Evolutionary conservation across 345 rosid species (phyloP), one percentile per base, ranked within the genome.

Genomic region (Iberis pinnata): DNA sequence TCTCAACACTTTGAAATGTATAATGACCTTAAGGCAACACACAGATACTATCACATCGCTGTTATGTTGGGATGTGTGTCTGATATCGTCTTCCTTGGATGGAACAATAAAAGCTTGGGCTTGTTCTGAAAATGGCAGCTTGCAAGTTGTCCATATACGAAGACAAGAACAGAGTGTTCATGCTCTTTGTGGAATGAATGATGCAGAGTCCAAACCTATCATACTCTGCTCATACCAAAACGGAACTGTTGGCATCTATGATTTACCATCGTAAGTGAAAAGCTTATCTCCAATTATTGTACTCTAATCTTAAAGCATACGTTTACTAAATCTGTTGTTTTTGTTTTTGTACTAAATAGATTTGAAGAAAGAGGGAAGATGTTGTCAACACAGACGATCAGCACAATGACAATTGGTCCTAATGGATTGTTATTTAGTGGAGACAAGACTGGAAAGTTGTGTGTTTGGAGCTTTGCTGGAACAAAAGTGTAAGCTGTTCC

Each of bases 41-140:
- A 52, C 47, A 1, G 71, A 74, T 33, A 74, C 64, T 18, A 75
- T 82, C 37, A 82, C 60, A 42, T 85, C 87, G 8, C 77, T 85
- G 24, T 37, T 85, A 40, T 75, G 82, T 60, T 85, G 82, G 76
- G 75, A 82, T 53, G 45, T 69, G 24, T 75, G 22, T 69, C 50
- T 85, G 48, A 5, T 80, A 12, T 85, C 86, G 1, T 74, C 82
- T 58, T 64, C 88, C 7, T 57, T 81, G 59, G 94, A 85, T 60
- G 19, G 46, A 43, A 81, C 78, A 6, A 50, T 78, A 15, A 78
- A 74, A 64, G 72, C 78, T 27, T 81, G 89, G 92, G 67, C 20
- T 12, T 19, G 40, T 52, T 46, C 53, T 60, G 47, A 48, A 32
- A 25, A 50, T 17, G 76, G 63, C n/a, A 53, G 7, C 29, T 39